Base-by-base conservation (phyloP, 257 asterid genomes). In the Nicotiana undulata region DNA sequence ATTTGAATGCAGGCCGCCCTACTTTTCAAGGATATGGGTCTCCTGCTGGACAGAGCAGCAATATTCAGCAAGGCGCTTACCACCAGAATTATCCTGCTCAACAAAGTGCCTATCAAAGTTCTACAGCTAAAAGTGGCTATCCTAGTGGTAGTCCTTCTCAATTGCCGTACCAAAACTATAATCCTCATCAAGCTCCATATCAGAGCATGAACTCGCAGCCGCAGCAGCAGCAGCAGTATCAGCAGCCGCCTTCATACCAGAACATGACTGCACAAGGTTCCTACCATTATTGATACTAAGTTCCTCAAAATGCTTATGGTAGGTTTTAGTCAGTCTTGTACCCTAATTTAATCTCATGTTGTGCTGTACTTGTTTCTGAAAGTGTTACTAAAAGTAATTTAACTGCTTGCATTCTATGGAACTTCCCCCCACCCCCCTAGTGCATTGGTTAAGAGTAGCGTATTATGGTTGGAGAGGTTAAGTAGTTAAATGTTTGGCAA, bases 241-340 rank as follows among this genome's bases (percentile, higher is more conserved):
- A 77, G 78, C 89, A 84, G 44, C 87, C 76, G 46, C 82, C 79
- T 55, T 82, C 92, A 18, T 88, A 88, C 61, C 87, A 81, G 58
- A 89, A 82, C 70, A 46, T 76, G n/a, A 82, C 88, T 79, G 76
- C 88, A 49, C 90, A 89, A 72, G 92, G 89, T 80, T 89, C 92
- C 83, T 88, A 85, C 84, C 85, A 24, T 28, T 87, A 88, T 81
- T 90, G 89, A 89, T 51, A 64, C 12, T 17, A 55, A 63, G 82
- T 64, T 78, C 16, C 59, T 13, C 44, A 55, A 40, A 60, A 15
- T 32, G 40, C 74, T 46, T 16, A 77, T 77, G 67, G 58, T 44
- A 1, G 72, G 55, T 77, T 80, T 81, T 63, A 55, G 75, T 78
- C 74, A 80, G 10, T 77, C 53, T 58, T 85, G 92, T 90, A 89